These are phyloP conservation scores for Cadophora luteo-olivacea DNA, from an alignment of 2,329 filamentous ascomycete genomes.

Conservation along the genomic window DNA sequence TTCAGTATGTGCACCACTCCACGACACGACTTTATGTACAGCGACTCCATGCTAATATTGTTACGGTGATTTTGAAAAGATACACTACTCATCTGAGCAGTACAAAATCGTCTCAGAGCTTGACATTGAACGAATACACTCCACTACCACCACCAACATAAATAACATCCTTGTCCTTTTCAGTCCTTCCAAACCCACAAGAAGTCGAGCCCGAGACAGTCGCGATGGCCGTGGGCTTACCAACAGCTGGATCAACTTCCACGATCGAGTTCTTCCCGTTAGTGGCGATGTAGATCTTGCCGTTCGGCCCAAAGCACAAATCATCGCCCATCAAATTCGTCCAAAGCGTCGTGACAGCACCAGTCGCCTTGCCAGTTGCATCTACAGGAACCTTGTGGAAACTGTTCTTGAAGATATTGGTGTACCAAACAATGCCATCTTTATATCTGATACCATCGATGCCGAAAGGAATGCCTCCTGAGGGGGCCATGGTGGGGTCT, in stretches of 20 bases:
- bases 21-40: too few species aligned
- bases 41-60: too few species aligned
- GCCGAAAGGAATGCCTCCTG: constrained; percentile 21
- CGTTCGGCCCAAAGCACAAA: constrained; percentile 26
- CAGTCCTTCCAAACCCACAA: constrained; percentile 27
- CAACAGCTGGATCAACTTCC: constrained; percentile 24
- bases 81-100: too few species aligned
- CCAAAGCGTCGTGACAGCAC: constrained; percentile 21
- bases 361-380: constrained; percentile 25
- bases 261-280: constrained; percentile 25
- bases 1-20: too few species aligned
- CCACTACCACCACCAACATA: constrained; percentile 24
- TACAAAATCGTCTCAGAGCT: not conserved
- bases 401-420: constrained; percentile 28
- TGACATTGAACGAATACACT: constrained; percentile 4
- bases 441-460: constrained; percentile 25
- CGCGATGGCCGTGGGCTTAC: constrained; percentile 21
- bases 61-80: too few species aligned
- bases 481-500: constrained; percentile 21
- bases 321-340: constrained; percentile 26
- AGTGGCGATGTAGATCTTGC: constrained; percentile 26
- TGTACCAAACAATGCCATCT: constrained; percentile 23
- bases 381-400: constrained; percentile 27
- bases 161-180: constrained; percentile 27
- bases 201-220: constrained; percentile 25